Evolutionary conservation across 805 yeast genomes (phyloP), one percentile per base, ranked within the genome.

Genomic region (Schwanniomyces sp.): DNA sequence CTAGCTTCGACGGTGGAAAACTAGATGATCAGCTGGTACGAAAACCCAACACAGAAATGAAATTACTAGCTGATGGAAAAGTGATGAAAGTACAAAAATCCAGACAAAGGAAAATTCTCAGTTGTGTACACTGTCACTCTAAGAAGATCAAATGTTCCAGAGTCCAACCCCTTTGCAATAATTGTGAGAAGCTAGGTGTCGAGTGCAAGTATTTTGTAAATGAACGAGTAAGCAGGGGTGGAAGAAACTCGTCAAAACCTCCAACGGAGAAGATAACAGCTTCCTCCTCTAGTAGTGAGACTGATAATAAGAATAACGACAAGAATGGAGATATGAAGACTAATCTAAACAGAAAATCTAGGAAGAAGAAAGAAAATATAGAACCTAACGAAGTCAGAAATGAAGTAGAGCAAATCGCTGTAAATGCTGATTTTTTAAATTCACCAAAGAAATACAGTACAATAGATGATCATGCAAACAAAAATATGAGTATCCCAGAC

Each of bases 141-240:
- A 81, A 80, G 61, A 84, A 83, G 63, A 76, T 82, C 49, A 81
- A 80, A 53, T 84, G 88, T 61, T 78, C 81, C n/a, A 74, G 84
- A 49, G 74, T 70, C 36, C 75, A 72, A 37, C 88, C 88, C 1
- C 65, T 76, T 12, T 85, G 88, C 57, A 66, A 70, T 25, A 74
- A 75, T 52, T 84, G 89, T 63, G 64, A 68, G 14, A 78, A 73
- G 47, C 62, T 74, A 42, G 70, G 71, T 2, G 54, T 72, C 34
- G 75, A 69, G 30, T 82, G 88, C 62, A 73, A 74, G 52, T 81
- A 81, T 57, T 82, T 81, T 54, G 73, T 76, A 40, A 82, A 82
- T 54, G 84, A 82, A 50, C 57, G 86, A 40, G 78, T 81, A 29
- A 75, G 78, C 47, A 57, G 79, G 46, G 76, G 77, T 12, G 74